These are phyloP conservation scores for Colletotrichum aenigma DNA, from an alignment of 2,329 filamentous ascomycete genomes.

Conservation along the genomic window DNA sequence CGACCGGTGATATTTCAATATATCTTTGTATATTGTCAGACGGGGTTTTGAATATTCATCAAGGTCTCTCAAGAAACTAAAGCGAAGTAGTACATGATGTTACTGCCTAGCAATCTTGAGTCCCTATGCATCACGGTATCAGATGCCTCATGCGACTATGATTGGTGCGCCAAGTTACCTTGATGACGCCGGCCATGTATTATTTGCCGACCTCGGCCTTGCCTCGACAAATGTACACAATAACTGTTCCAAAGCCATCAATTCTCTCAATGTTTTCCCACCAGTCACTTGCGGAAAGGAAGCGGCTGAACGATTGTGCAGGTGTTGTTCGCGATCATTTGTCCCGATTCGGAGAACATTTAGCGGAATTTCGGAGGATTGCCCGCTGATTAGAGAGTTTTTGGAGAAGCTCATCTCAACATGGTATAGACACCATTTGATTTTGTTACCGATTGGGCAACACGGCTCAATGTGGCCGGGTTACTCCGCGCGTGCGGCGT, in stretches of 20 bases:
- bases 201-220: not conserved
- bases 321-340: not conserved
- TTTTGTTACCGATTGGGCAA: not conserved
- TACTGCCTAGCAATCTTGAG: no score
- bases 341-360: not conserved
- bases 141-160: no score
- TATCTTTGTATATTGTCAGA: no score
- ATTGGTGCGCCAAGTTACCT: no score
- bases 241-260: no score
- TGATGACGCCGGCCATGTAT: not conserved
- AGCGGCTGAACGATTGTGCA: rapidly evolving
- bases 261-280: not conserved
- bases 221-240: no score
- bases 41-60: no score
- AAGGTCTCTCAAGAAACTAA: no score
- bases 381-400: not conserved
- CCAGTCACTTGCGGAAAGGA: not conserved
- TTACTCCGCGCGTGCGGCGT: not conserved
- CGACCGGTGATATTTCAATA: no score
- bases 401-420: not conserved
- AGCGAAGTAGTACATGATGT: no score
- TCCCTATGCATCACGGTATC: no score
- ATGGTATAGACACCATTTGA: not conserved
- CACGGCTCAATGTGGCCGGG: not conserved
- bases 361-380: not conserved